Evolutionary conservation across 2,329 filamentous ascomycete genomes (phyloP), one percentile per base, ranked within the genome.

Genomic region (Orbilia quercus): DNA sequence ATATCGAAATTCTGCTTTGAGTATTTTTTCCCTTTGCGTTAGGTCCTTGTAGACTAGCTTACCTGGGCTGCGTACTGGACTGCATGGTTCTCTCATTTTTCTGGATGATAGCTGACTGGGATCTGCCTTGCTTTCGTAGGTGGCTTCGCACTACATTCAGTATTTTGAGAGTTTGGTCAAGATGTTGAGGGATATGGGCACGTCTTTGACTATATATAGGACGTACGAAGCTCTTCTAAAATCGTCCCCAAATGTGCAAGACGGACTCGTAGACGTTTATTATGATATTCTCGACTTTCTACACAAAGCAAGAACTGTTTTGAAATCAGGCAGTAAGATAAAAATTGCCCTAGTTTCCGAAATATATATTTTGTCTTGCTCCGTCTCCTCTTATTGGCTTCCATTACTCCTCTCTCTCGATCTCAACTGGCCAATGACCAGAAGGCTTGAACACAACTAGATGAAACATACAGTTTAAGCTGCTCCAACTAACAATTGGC

Each of bases 111-210:
- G 28, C 28, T 31, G 28, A 31, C 28, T 31, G n/a, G n/a, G n/a
- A n/a, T 20, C 18, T 48, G 36, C 12, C 14, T 6, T 28, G 28
- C 50, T 50, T 51, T 42, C 16, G 31, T 25, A 72, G 66, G 34
- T 64, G 16, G 66, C 66, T 42, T 72, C 58, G 23, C 36, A 58
- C 16, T 51, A 72, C 25, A 50, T 58, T 1, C 12, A 64, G 23
- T 72, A 72, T 18, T 63, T 72, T 38, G 66, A 59, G 6, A 57
- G 20, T 18, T 55, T 72, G 20, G 40, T 72, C 4, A 40, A 22
- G n/a, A 62, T 63, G 28, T 31, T 31, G 28, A 48, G 34, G 16
- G 22, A 60, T 18, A 53, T 69, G 1, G 55, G 64, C 16, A 54
- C 53, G 28, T 18, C 22, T 12, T 45, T 69, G 9, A 38, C 42